Percentiles rank a stretch among this genome's conserved stretches.
phyloP scores from a whole-genome alignment of 2,329 filamentous ascomycete genomes.

The Colletotrichum salicis region DNA sequence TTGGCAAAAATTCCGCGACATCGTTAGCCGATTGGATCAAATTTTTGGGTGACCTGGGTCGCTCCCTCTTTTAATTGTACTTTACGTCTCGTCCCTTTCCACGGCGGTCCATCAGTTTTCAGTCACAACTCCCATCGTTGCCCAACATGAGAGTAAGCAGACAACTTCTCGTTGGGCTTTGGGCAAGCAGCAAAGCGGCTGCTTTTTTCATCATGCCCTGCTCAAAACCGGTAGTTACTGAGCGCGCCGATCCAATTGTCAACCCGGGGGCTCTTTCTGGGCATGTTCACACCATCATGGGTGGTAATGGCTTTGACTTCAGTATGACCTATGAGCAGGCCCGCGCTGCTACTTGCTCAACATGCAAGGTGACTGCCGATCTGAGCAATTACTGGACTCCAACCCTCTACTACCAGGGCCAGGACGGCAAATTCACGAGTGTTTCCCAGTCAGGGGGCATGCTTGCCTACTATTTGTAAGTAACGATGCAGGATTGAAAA shows the following conservation, averaged over 20 bases:
- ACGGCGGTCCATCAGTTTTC: not conserved
- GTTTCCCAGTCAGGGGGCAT: constrained; percentile 56
- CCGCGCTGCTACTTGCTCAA: constrained; percentile 68
- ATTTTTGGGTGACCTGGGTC: not conserved
- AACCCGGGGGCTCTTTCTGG: constrained; percentile 61
- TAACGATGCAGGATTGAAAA: constrained; percentile 3
- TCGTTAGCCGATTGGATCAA: not conserved
- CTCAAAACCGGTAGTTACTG: constrained; percentile 34
- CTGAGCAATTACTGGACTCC: constrained; percentile 77
- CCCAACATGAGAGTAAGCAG: constrained; percentile 11
- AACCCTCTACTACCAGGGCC: constrained; percentile 59
- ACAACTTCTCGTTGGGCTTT: constrained; percentile 6
- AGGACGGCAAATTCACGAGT: constrained; percentile 65
- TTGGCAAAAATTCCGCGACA: not conserved
- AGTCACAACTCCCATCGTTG: not conserved
- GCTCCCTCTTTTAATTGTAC: not conserved
- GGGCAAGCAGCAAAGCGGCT: constrained; percentile 2
- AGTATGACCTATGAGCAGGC: constrained; percentile 63
- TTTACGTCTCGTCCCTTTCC: not conserved
- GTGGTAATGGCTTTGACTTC: constrained; percentile 69
- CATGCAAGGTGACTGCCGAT: constrained; percentile 71
- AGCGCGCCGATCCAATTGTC: constrained; percentile 70
- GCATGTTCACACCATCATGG: constrained; percentile 72
- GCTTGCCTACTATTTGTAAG: constrained; percentile 62
- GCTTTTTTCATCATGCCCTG: constrained; percentile 36